Base-by-base conservation (phyloP, 176 grass and related monocot genomes). In the Canna indica region DNA sequence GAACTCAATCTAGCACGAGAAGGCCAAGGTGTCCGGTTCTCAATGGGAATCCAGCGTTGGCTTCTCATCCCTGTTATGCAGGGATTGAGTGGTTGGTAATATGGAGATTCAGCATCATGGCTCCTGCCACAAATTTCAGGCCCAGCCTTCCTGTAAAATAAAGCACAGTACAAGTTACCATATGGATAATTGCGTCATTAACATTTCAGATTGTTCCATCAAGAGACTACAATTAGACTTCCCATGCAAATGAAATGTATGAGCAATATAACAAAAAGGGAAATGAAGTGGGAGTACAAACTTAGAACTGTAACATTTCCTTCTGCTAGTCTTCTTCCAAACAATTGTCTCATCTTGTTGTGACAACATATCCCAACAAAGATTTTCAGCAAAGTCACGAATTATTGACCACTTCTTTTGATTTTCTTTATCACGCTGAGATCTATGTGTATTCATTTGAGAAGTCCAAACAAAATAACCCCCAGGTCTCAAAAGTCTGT, bases 301-400 rank as follows among this genome's bases (percentile, higher is more conserved):
- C 94, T 87, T 87, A 47, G 74, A 85, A 69, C 18, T 84, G 82
- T 93, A 93, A 70, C 90, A 93, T 13, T 93, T 88, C 77, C 27
- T 86, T 79, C 73, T 88, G 69, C 72, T 84, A 47, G 84, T 90
- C 62, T 99, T 99, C 74, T 99, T 99, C 94, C 94, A 99, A 61
- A 99, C 90, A 82, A 86, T 84, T 70, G 94, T 99, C 80, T 99
- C 94, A 56, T 99, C 94, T 90, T 99, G 94, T 60, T 99, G 94
- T 48, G 94, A 93, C 56, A 93, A 71, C 70, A 99, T 82, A 81
- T 99, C 94, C 94, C 94, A 99, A 77, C 90, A 99, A 34, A 99
- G 80, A 71, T 79, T 83, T 79, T 90, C 81, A 59, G 84, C 81
- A 2, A 88, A 84, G 30, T 84, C 78, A 57, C 66, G 84, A 83